A percentile compares a stretch with the other conserved stretches of the same genome.
phyloP scores from a whole-genome alignment of 2,329 filamentous ascomycete species.

The Penicillium sp. region DNA sequence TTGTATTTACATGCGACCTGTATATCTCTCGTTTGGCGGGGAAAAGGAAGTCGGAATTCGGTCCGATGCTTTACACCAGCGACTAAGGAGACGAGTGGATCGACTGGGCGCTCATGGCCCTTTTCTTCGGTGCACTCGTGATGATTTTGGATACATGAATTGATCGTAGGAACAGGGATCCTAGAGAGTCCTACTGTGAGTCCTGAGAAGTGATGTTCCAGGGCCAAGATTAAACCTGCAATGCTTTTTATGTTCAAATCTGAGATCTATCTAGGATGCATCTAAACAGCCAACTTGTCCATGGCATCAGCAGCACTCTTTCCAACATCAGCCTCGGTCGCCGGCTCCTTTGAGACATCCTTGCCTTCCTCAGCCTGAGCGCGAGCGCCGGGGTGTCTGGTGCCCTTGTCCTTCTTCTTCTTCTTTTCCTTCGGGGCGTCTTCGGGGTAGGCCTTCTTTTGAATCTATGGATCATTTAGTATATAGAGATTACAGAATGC shows the following conservation, averaged over 20 bases:
- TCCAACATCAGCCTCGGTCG: neutral
- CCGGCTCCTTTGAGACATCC: neutral
- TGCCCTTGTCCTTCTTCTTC: slow-evolving; percentile 72
- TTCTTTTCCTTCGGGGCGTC: slow-evolving; percentile 58
- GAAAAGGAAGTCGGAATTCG: neutral
- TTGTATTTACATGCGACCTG: neutral
- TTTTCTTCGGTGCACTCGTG: too few relatives aligned
- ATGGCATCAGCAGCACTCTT: slow-evolving; percentile 1
- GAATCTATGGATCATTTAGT: slow-evolving; percentile 41
- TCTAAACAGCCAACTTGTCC: neutral
- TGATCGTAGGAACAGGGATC: too few relatives aligned
- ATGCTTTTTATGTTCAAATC: neutral
- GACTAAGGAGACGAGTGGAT: too few relatives aligned
- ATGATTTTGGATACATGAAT: too few relatives aligned
- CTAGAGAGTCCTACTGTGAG: too few relatives aligned
- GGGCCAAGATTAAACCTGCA: neutral
- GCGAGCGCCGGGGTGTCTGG: slow-evolving; percentile 46
- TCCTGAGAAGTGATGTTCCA: too few relatives aligned
- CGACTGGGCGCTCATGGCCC: too few relatives aligned
- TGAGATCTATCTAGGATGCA: neutral
- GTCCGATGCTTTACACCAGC: neutral
- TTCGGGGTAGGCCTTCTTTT: slow-evolving; percentile 76
- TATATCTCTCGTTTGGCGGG: neutral
- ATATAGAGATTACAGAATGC: neutral
- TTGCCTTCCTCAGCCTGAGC: neutral